Evolutionary conservation across 805 yeast species (phyloP).

Genomic region (Millerago galiae): DNA sequence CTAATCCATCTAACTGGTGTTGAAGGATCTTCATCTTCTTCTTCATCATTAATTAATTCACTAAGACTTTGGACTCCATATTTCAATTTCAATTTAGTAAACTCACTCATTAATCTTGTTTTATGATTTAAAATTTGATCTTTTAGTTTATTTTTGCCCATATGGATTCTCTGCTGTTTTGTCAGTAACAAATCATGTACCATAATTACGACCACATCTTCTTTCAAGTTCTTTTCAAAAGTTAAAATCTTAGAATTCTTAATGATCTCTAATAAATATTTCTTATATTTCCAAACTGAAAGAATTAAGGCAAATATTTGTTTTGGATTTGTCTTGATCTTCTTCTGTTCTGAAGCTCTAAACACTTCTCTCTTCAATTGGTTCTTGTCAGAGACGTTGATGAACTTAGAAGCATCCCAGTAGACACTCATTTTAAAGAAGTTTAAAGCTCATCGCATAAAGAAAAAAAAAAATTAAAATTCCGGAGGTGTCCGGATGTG

Average conservation of each 20-base stretch:
- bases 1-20: slow-evolving; percentile 82
- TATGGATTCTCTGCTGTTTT: slow-evolving; percentile 73
- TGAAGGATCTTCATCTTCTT: slow-evolving; percentile 32
- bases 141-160: slow-evolving; percentile 83
- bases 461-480: background rate
- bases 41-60: slow-evolving; percentile 33
- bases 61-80: slow-evolving; percentile 53
- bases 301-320: slow-evolving; percentile 81
- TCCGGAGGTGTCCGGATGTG: slow-evolving; percentile 4
- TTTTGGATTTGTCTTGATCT: slow-evolving; percentile 63
- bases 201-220: slow-evolving; percentile 52
- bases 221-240: slow-evolving; percentile 44
- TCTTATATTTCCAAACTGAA: slow-evolving; percentile 68
- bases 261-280: slow-evolving; percentile 55
- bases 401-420: slow-evolving; percentile 8
- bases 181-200: slow-evolving; percentile 79
- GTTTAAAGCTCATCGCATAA: slow-evolving; percentile 2
- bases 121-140: slow-evolving; percentile 73
- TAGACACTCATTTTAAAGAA: slow-evolving; percentile 5
- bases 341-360: slow-evolving; percentile 39
- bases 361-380: slow-evolving; percentile 29
- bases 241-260: slow-evolving; percentile 60
- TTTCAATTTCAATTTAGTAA: slow-evolving; percentile 69
- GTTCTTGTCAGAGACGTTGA: slow-evolving; percentile 4
- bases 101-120: slow-evolving; percentile 76